A percentile compares a stretch with the other conserved stretches of the same genome.
phyloP scores from a whole-genome alignment of 129 eudicot species.

The Flaveria trinervia region DNA sequence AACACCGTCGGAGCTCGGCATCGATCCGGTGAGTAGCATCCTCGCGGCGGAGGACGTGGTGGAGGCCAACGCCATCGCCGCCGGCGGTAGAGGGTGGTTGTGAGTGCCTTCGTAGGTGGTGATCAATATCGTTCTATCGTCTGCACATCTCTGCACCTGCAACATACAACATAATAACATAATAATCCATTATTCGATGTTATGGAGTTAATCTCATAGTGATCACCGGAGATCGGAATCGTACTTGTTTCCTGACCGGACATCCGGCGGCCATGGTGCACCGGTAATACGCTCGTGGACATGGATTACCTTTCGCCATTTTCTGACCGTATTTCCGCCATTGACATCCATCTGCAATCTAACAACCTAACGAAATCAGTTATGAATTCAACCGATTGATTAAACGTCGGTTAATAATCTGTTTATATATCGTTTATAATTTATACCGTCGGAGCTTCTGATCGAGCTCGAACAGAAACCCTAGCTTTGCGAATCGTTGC shows the following conservation, averaged over 20 bases:
- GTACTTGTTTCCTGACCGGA: constrained; percentile 44
- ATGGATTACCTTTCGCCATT: constrained; percentile 57
- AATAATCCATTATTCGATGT: not conserved
- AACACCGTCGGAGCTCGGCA: constrained; percentile 38
- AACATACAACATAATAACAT: not conserved
- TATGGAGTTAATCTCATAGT: no score
- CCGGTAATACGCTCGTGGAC: constrained; percentile 58
- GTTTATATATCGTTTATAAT: not conserved
- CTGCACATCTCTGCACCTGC: constrained; percentile 57
- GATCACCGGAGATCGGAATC: not conserved
- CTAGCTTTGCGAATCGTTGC: constrained; percentile 17
- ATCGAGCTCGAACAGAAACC: constrained; percentile 21
- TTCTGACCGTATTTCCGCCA: constrained; percentile 63
- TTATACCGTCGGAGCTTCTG: not conserved
- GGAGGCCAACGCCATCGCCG: constrained; percentile 50
- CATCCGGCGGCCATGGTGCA: constrained; percentile 60
- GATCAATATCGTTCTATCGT: constrained; percentile 40
- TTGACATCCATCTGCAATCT: constrained; percentile 60
- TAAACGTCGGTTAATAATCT: not conserved
- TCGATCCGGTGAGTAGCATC: constrained; percentile 50
- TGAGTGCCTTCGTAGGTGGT: constrained; percentile 51
- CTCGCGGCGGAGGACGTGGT: constrained; percentile 47
- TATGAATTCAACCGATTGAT: not conserved
- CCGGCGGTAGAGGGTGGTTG: constrained; percentile 52
- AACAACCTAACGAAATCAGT: not conserved